Conservation (phyloP, 495 filamentous ascomycete species). For the Gamarada debralockiae region DNA sequence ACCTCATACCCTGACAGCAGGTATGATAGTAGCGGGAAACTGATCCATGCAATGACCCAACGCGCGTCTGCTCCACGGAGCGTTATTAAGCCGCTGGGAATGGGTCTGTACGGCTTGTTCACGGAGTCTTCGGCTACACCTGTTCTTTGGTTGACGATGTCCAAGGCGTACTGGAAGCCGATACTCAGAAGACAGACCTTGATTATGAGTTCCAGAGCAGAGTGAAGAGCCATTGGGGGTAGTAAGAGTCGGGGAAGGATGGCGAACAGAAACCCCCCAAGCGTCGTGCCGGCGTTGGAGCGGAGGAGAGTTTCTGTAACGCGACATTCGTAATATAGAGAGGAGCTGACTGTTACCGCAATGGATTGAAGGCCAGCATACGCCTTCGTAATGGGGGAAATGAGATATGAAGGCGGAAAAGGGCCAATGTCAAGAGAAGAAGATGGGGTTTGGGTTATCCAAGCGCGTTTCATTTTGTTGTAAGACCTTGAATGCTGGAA, state of each 20-base stretch:
- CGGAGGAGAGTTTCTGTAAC: slow-evolving; percentile 4
- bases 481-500: no score
- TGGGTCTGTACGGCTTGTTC: slow-evolving; percentile 57
- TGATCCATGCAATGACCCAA: slow-evolving; percentile 27
- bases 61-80: slow-evolving; percentile 27
- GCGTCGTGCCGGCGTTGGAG: neutral
- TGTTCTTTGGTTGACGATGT: slow-evolving; percentile 45
- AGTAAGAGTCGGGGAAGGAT: neutral
- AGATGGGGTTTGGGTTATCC: no score
- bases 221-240: neutral
- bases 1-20: slow-evolving; percentile 40
- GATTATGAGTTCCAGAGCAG: neutral
- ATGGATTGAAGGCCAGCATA: no score
- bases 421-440: no score
- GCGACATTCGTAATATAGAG: no score
- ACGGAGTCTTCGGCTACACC: slow-evolving; percentile 43
- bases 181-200: neutral
- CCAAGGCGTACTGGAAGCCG: slow-evolving; percentile 22
- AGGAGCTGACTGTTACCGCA: no score
- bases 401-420: no score
- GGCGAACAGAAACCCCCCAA: neutral
- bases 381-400: no score
- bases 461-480: no score
- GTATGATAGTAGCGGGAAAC: slow-evolving; percentile 30
- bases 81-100: slow-evolving; percentile 40